Base-by-base conservation (phyloP, 345 rosid species). In the Bretschneidera sinensis region DNA sequence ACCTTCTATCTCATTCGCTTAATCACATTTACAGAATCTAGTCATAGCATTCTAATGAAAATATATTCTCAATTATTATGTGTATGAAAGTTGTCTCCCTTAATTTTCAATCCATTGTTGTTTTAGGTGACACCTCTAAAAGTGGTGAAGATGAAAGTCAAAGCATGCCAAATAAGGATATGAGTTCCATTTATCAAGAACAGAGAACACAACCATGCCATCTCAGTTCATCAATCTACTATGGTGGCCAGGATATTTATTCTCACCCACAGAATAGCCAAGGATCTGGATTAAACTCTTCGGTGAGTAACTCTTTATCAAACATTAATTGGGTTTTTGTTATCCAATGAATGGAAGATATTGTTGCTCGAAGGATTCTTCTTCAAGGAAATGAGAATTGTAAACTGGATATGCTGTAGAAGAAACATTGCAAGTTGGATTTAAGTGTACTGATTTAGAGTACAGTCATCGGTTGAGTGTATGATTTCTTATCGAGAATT, bases 221-320 rank as follows among this genome's bases (percentile, higher is more conserved):
- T 69, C 74, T 89, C 16, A 83, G 94, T 72, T 89, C 96, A 25
- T 89, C 96, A 2, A 89, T 89, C 75, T 89, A 74, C 65, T 86
- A 89, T 23, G 96, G 96, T 61, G 94, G 96, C 51, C 96, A 74
- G 23, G 96, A 89, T 62, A 66, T 78, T 20, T 86, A 78, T 65
- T 56, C 61, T 65, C 67, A 70, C 53, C 60, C 76, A 52, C 84
- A 78, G 50, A 80, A 64, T 65, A 17, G 65, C 56, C 75, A 76
- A 54, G 65, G 72, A 69, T 70, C 92, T 18, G 78, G 24, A 53
- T 7, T 64, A 51, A 81, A 79, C 78, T 66, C 88, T 21, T 51
- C 22, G 80, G 92, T 88, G 57, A 77, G 84, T 63, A 55, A 31
- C 16, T 1, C 9, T 1, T 7, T 9, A 39, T 39, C 51, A 22